Evolutionary conservation across 345 rosid species (phyloP), one percentile per base, ranked within the genome.

Genomic region (Populus euphratica): DNA sequence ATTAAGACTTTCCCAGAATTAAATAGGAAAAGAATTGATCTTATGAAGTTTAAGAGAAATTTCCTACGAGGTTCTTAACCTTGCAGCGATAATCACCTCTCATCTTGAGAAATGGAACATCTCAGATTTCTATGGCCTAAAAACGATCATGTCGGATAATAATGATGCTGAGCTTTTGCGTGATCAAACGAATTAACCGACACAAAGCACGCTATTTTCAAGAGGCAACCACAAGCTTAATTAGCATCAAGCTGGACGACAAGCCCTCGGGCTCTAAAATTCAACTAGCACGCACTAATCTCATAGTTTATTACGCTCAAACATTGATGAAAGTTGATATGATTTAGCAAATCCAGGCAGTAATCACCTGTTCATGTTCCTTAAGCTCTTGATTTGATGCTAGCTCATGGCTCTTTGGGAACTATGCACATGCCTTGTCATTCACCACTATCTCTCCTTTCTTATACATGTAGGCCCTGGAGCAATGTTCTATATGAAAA

Each of bases 381-480:
- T 52, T 54, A n/a, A 73, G 72, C 89, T 78, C 83, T 82, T 80
- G 62, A 76, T 84, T 84, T 76, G 14, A 84, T 80, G 86, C 80
- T 69, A 36, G 79, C 75, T 69, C 59, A 68, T 84, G 81, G 74
- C 56, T 76, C 73, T 74, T 78, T 74, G 80, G 80, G 84, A 86
- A 80, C 81, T 36, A 79, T 73, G 76, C 81, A 17, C 10, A 20
- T 31, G 4, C 41, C 70, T 20, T 1, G 7, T 29, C 68, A 56
- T 21, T 35, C 72, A 68, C 69, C 71, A 50, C 29, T 59, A 13
- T 73, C 69, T n/a, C 47, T 52, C 31, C 31, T 72, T 70, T 14
- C 11, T 9, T 11, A 23, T 44, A 38, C 6, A 38, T 38, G 9
- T 0, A 41, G 44, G 44, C 44, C 44, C 10, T 8, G 10, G 44